These are phyloP conservation scores for Hypericum perforatum DNA, from an alignment of 345 rosid species.

Conservation along the genomic window DNA sequence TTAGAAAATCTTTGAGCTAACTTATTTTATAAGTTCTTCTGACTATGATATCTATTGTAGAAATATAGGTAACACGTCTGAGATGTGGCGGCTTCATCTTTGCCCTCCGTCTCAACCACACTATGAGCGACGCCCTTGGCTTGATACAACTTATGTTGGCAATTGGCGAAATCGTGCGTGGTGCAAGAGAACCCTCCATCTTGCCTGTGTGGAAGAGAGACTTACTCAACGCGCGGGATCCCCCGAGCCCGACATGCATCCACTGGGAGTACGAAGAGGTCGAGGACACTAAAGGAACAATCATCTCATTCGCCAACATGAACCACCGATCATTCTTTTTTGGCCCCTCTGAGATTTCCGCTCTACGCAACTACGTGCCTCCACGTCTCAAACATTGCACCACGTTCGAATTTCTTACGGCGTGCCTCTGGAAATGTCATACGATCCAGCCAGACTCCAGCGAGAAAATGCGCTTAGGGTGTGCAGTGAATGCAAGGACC, in stretches of 20 bases:
- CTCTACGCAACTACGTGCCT: conserved; percentile 7
- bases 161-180: conserved; percentile 11
- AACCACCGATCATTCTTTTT: conserved; percentile 16
- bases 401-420: conserved; percentile 13
- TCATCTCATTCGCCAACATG: neutral
- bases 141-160: conserved; percentile 10
- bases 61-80: neutral
- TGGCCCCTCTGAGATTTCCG: neutral
- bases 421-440: conserved; percentile 22
- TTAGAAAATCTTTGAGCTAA: no score
- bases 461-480: conserved; percentile 8
- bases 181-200: conserved; percentile 5
- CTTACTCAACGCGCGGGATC: conserved; percentile 3
- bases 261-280: conserved; percentile 10
- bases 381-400: conserved; percentile 4
- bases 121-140: conserved; percentile 11
- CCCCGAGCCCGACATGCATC: conserved; percentile 5
- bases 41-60: neutral
- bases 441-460: conserved; percentile 8
- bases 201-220: conserved; percentile 11
- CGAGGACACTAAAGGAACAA: neutral
- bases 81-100: neutral
- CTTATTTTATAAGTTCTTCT: neutral
- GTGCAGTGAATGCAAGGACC: neutral
- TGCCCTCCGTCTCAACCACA: conserved; percentile 8